Percentiles rank a stretch among this genome's conserved stretches.
These are phyloP conservation scores for Phytophthora pseudosyringae DNA, from an alignment of 352 stramenopile genomes.

Conservation along the genomic window DNA sequence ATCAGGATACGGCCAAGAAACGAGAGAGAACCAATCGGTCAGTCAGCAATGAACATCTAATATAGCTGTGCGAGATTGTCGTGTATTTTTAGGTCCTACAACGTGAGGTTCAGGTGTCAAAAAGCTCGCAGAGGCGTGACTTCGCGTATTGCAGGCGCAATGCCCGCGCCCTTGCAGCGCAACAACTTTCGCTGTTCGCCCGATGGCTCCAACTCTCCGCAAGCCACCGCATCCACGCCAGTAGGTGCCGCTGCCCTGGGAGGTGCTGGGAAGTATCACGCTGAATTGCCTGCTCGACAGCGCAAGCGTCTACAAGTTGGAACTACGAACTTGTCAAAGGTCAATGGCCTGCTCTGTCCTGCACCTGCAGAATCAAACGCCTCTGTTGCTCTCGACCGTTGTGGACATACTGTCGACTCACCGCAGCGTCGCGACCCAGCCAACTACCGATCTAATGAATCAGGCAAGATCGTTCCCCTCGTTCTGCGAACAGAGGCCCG, in stretches of 20 bases:
- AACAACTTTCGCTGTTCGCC: constrained; percentile 69
- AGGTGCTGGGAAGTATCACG: constrained; percentile 36
- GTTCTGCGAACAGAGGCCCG: constrained; percentile 30
- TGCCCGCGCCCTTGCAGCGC: constrained; percentile 54
- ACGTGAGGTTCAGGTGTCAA: background rate
- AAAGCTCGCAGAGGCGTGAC: constrained; percentile 1
- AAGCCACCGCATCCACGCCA: constrained; percentile 16
- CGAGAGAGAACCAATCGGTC: constrained; percentile 24
- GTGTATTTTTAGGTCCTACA: constrained; percentile 38
- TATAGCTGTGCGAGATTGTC: constrained; percentile 30
- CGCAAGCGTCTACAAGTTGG: constrained; percentile 81
- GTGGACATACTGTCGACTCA: constrained; percentile 38
- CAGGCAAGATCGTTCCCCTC: constrained; percentile 10
- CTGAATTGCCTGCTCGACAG: constrained; percentile 58
- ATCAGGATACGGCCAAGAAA: constrained; percentile 17
- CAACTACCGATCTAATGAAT: constrained; percentile 6
- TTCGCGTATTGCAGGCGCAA: constrained; percentile 8
- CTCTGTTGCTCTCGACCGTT: constrained; percentile 31
- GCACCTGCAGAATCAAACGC: constrained; percentile 13
- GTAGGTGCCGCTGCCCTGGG: constrained; percentile 27
- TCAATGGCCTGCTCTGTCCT: constrained; percentile 14
- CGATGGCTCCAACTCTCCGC: constrained; percentile 32
- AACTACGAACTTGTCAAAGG: constrained; percentile 62
- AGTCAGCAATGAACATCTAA: constrained; percentile 33
- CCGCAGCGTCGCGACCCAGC: constrained; percentile 11